Conservation (phyloP, 306 rosid genomes). For the Cucumis sativus region DNA sequence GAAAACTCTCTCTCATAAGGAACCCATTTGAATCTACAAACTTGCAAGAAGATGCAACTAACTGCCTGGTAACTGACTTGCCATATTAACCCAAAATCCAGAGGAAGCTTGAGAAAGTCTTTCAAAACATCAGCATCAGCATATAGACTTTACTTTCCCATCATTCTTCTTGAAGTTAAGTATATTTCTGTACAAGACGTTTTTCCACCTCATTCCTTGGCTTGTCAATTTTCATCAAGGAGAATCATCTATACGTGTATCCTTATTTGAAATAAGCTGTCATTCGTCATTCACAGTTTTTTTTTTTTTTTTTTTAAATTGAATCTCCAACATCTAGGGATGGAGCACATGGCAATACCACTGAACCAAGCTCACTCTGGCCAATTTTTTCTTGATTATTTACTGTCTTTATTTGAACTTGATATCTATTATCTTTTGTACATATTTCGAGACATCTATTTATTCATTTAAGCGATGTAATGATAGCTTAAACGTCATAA, state of each 20-base stretch:
- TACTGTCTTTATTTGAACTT: background rate
- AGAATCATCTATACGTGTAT: background rate
- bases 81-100: too few relatives aligned
- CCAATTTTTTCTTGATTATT: background rate
- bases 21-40: too few relatives aligned
- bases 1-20: too few relatives aligned
- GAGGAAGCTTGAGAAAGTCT: too few relatives aligned
- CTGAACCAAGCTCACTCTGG: too few relatives aligned
- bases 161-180: background rate
- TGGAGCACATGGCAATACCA: too few relatives aligned
- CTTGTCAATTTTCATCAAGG: background rate
- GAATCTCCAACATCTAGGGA: too few relatives aligned
- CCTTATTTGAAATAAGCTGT: background rate
- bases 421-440: background rate
- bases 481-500: slow-evolving; percentile 6
- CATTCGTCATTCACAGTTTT: background rate
- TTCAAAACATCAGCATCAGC: too few relatives aligned
- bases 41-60: too few relatives aligned
- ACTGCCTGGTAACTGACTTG: too few relatives aligned
- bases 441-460: background rate
- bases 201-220: background rate
- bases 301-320: too few relatives aligned
- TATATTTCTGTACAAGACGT: background rate
- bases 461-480: background rate
- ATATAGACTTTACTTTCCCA: background rate